Conservation (phyloP, 495 filamentous ascomycete species). For the Aspergillus mulundensis region DNA sequence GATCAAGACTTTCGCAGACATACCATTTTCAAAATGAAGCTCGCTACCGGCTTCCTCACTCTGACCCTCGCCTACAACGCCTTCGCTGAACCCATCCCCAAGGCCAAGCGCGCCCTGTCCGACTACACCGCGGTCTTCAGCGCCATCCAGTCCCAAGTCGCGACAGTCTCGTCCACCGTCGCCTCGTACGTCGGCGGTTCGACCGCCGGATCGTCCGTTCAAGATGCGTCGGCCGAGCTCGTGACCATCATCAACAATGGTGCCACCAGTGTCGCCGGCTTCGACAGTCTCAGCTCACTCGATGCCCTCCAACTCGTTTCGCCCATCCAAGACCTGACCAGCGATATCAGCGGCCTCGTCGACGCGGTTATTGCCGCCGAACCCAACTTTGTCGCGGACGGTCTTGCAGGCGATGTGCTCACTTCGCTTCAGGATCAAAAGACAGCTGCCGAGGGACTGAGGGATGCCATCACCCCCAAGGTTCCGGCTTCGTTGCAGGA, state of each 20-base stretch:
- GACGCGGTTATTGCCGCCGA: constrained; percentile 33
- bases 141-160: constrained; percentile 27
- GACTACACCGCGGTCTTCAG: constrained; percentile 28
- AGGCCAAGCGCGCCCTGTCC: constrained; percentile 26
- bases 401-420: constrained; percentile 23
- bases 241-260: constrained; percentile 28
- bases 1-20: background rate
- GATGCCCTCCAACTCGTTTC: constrained; percentile 30
- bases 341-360: constrained; percentile 25
- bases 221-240: constrained; percentile 26
- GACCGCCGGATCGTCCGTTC: constrained; percentile 13
- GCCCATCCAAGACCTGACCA: constrained; percentile 29
- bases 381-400: constrained; percentile 27
- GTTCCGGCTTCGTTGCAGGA: constrained; percentile 27
- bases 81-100: constrained; percentile 12
- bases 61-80: constrained; percentile 1
- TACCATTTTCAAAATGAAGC: constrained; percentile 6
- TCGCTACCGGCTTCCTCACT: background rate
- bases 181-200: constrained; percentile 30
- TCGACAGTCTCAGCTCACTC: constrained; percentile 17
- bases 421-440: constrained; percentile 23
- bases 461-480: constrained; percentile 29
- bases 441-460: constrained; percentile 27
- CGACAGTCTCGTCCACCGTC: constrained; percentile 29
- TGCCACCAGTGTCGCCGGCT: background rate